phyloP scores from a whole-genome alignment of 2,329 filamentous ascomycete species.

The Penicillium digitatum region DNA sequence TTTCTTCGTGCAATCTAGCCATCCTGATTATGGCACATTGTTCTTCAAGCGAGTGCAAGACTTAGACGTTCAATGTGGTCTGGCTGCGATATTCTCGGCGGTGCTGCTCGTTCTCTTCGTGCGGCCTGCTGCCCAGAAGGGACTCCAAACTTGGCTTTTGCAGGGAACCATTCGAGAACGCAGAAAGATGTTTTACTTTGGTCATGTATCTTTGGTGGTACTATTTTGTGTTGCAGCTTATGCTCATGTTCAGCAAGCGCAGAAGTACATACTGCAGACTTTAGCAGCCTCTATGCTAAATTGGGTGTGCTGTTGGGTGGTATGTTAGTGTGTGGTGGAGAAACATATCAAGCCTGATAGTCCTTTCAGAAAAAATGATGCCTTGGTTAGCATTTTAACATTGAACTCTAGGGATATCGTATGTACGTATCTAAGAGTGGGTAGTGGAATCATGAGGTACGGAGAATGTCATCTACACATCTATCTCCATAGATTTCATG shows the following conservation, averaged over 20 bases:
- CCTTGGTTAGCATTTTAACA: not conserved
- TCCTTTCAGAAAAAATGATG: not conserved
- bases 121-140: constrained; percentile 27
- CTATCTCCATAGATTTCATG: not conserved
- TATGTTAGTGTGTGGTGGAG: not conserved
- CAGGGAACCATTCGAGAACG: constrained; percentile 28
- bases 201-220: constrained; percentile 52
- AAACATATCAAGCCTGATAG: not conserved
- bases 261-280: constrained; percentile 52
- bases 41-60: constrained; percentile 54
- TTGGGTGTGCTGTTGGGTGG: constrained; percentile 27
- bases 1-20: constrained; percentile 52
- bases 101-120: constrained; percentile 49
- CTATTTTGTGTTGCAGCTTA: constrained; percentile 50
- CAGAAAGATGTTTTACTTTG: constrained; percentile 51
- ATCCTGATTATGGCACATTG: constrained; percentile 38
- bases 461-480: not conserved
- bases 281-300: constrained; percentile 47
- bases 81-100: constrained; percentile 48
- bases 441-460: not conserved
- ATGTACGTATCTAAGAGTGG: not conserved
- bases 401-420: too few species aligned
- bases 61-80: constrained; percentile 55
- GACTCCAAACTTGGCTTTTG: constrained; percentile 9
- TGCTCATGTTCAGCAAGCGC: constrained; percentile 54